Percentiles rank a stretch among this genome's conserved stretches.
phyloP scores from a whole-genome alignment of 2,329 filamentous ascomycete species.

The Ceratocystis papillata region DNA sequence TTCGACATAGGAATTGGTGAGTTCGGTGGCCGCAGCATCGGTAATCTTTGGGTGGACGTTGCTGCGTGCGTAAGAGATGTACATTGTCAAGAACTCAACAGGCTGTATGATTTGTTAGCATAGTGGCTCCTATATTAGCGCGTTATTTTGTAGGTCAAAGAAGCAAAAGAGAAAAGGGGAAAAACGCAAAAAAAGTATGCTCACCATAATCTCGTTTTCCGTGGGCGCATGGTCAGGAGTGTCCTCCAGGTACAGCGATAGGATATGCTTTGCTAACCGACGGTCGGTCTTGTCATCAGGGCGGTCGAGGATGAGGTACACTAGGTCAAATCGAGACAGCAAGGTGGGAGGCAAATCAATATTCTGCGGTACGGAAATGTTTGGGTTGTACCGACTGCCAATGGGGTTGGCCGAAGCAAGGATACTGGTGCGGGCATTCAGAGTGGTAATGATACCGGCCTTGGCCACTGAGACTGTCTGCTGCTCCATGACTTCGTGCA shows the following conservation, averaged over 20 bases:
- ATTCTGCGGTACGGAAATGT: slow-evolving; percentile 91
- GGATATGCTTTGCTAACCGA: slow-evolving; percentile 77
- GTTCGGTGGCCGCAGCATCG: slow-evolving; percentile 65
- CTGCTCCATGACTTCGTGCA: slow-evolving; percentile 83
- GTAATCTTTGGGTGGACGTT: slow-evolving; percentile 76
- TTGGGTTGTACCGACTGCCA: slow-evolving; percentile 93
- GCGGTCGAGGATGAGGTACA: slow-evolving; percentile 90
- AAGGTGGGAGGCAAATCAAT: slow-evolving; percentile 94
- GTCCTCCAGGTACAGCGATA: slow-evolving; percentile 95
- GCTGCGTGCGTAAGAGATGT: slow-evolving; percentile 90
- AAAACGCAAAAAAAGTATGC: slow-evolving; percentile 30
- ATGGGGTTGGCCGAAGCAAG: slow-evolving; percentile 96
- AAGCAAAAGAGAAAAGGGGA: background rate
- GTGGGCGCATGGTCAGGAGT: slow-evolving; percentile 72
- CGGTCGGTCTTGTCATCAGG: slow-evolving; percentile 85
- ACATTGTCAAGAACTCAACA: slow-evolving; percentile 88
- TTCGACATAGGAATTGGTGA: slow-evolving; percentile 78
- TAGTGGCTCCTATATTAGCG: background rate
- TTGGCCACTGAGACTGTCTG: slow-evolving; percentile 78
- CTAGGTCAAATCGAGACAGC: slow-evolving; percentile 88
- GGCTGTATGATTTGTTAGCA: slow-evolving; percentile 42
- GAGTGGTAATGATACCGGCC: slow-evolving; percentile 89
- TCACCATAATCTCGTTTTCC: slow-evolving; percentile 66
- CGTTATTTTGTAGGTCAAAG: too few relatives aligned
- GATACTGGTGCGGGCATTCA: slow-evolving; percentile 92